Conservation (phyloP, 2,329 filamentous ascomycete genomes). For the Cercospora beticola region DNA sequence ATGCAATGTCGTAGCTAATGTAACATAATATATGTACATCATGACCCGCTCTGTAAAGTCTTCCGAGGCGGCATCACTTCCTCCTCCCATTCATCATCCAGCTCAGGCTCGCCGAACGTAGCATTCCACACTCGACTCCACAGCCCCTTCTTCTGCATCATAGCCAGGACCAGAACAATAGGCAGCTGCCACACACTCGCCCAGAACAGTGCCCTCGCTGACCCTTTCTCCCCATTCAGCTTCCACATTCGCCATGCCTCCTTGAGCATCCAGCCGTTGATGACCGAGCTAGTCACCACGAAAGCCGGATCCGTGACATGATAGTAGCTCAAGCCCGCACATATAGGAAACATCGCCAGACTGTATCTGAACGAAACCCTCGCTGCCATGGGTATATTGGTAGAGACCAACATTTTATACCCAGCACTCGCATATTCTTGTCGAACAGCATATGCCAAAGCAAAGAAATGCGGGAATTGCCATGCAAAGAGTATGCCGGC, state of each 20-base stretch:
- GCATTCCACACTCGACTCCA: conserved; percentile 79
- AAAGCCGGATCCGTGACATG: conserved; percentile 86
- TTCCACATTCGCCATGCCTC: conserved; percentile 82
- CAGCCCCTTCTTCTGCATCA: conserved; percentile 90
- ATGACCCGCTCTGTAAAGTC: neutral
- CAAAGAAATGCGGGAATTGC: conserved; percentile 99
- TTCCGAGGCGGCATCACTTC: conserved; percentile 31
- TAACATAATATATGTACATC: neutral
- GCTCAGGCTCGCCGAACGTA: conserved; percentile 58
- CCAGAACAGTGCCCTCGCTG: conserved; percentile 87
- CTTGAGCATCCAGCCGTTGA: conserved; percentile 81
- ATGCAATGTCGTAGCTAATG: neutral
- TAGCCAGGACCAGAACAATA: conserved; percentile 81
- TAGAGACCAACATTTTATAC: conserved; percentile 76
- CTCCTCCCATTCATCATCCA: conserved; percentile 57
- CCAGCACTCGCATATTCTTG: conserved; percentile 78
- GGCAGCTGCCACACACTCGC: conserved; percentile 96
- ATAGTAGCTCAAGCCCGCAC: conserved; percentile 71
- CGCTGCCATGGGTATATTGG: conserved; percentile 79
- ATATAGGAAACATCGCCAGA: conserved; percentile 81
- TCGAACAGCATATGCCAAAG: conserved; percentile 81
- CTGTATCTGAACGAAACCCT: conserved; percentile 88
- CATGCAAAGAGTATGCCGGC: conserved; percentile 84
- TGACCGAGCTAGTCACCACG: conserved; percentile 72
- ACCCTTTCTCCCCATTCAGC: conserved; percentile 73